Conservation (phyloP, 192 early-diverging fungal genomes). For the Diversispora eburnea region DNA sequence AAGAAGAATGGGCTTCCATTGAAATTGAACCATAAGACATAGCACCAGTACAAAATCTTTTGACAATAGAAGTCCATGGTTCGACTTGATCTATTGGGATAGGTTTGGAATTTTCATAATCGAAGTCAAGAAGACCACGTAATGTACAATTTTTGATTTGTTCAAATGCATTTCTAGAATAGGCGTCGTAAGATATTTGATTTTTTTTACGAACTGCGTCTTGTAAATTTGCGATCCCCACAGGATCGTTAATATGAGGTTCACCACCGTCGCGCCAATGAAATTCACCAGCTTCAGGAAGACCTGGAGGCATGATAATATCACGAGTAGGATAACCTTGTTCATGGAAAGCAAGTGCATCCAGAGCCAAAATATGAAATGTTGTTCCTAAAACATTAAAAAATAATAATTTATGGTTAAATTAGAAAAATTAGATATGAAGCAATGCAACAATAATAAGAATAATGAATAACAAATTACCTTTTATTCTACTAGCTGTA, state of each 20-base stretch:
- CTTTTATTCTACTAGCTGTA: constrained; percentile 93
- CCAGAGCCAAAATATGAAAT: constrained; percentile 75
- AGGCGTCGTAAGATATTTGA: constrained; percentile 77
- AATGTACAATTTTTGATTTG: constrained; percentile 89
- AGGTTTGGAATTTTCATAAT: constrained; percentile 62
- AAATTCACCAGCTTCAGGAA: constrained; percentile 96
- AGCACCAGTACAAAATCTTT: constrained; percentile 95
- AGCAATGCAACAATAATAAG: neutral
- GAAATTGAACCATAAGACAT: constrained; percentile 99
- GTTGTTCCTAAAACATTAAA: constrained; percentile 42
- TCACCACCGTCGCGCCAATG: constrained; percentile 95
- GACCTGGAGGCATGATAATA: constrained; percentile 55
- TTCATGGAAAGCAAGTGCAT: constrained; percentile 84
- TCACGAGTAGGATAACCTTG: constrained; percentile 75
- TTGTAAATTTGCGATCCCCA: constrained; percentile 83
- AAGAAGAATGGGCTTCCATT: constrained; percentile 84
- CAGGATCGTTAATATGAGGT: constrained; percentile 87
- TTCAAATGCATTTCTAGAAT: constrained; percentile 74
- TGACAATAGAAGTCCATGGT: constrained; percentile 94
- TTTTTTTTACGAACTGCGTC: constrained; percentile 95
- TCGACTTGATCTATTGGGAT: constrained; percentile 94
- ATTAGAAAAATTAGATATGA: neutral
- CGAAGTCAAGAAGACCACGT: constrained; percentile 91
- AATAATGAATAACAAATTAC: constrained; percentile 44
- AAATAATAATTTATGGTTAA: neutral